Evolutionary conservation across 192 early-diverging fungal species (phyloP), one percentile per base, ranked within the genome.

Genomic region (Allomyces macrogynus): DNA sequence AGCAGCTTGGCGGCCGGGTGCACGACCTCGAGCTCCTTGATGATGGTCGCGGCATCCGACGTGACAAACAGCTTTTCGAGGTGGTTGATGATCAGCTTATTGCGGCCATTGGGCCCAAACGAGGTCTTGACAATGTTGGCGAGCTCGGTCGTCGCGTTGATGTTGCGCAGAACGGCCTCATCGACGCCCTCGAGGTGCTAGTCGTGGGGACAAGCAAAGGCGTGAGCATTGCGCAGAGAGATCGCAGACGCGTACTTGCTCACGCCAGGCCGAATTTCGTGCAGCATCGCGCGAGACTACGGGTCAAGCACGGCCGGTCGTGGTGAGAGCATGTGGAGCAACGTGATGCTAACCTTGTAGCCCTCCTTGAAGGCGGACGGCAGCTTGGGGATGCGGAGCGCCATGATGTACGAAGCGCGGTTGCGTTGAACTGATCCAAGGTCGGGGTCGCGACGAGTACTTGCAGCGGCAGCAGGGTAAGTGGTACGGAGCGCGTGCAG

Each of bases 61-160:
- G 95, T 98, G 26, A 98, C 93, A 76, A 98, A 93, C 44, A 98
- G 81, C 81, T 96, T 96, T 69, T 95, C 92, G 67, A 95, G 78
- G 73, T 98, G 95, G 75, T 98, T 98, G 75, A 98, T 92, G 43
- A 98, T 89, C 87, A 98, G 96, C 76, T 98, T 98, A 80, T 98
- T 98, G 68, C 93, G 88, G 42, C 89, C 95, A 67, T 98, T 95
- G 44, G 95, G 95, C 23, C 95, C 95, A 64, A 92, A 84, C 23
- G 95, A 98, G 22, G 95, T 98, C 62, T 92, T 85, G 24, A 88
- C 87, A 62, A 95, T 91, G 73, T 91, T 86, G 62, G 88, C 85
- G 67, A 98, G 80, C 72, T 98, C 93, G 76, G 90, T 89, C 32
- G 87, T 88, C 42, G 95, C 95, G 64, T 85, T 82, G 70, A 98